A percentile compares a stretch with the other conserved stretches of the same genome.
Evolutionary conservation across 257 asterid genomes (phyloP).

Genomic region (Nicotiana noctiflora): DNA sequence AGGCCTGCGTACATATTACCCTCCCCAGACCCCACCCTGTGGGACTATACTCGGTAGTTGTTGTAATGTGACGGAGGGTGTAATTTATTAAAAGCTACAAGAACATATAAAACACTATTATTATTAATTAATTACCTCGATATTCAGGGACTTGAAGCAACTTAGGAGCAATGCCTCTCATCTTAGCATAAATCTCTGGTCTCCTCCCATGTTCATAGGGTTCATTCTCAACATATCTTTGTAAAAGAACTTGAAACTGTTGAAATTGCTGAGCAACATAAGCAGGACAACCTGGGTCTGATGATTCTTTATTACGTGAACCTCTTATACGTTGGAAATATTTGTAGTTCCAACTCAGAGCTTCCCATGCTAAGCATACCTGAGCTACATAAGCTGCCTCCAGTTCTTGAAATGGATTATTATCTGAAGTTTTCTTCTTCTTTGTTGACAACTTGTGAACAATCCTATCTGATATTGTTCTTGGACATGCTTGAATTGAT

Average conservation of each 20-base stretch:
- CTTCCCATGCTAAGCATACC: constrained; percentile 89
- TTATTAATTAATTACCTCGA: constrained; percentile 39
- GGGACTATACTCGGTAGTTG: no score
- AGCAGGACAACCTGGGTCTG: constrained; percentile 86
- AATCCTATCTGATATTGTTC: constrained; percentile 81
- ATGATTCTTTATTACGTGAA: constrained; percentile 32
- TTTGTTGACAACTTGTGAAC: constrained; percentile 37
- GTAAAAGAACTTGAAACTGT: constrained; percentile 71
- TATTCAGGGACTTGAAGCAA: constrained; percentile 88
- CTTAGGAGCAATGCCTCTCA: constrained; percentile 64
- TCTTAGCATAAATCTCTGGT: constrained; percentile 72
- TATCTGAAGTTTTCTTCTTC: constrained; percentile 28
- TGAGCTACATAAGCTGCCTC: constrained; percentile 89
- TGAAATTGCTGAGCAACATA: constrained; percentile 75
- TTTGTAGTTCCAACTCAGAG: constrained; percentile 82
- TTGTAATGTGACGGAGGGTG: neutral
- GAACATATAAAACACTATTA: no score
- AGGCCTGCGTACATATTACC: no score
- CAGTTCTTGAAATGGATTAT: constrained; percentile 66
- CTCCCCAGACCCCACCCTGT: no score
- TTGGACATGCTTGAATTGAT: constrained; percentile 71
- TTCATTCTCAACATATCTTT: constrained; percentile 74
- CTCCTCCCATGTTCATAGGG: constrained; percentile 77
- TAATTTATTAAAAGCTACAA: neutral
- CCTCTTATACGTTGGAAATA: constrained; percentile 55